Evolutionary conservation across 768 basidiomycete genomes (phyloP).

Genomic region (Punctularia strigosozonata): DNA sequence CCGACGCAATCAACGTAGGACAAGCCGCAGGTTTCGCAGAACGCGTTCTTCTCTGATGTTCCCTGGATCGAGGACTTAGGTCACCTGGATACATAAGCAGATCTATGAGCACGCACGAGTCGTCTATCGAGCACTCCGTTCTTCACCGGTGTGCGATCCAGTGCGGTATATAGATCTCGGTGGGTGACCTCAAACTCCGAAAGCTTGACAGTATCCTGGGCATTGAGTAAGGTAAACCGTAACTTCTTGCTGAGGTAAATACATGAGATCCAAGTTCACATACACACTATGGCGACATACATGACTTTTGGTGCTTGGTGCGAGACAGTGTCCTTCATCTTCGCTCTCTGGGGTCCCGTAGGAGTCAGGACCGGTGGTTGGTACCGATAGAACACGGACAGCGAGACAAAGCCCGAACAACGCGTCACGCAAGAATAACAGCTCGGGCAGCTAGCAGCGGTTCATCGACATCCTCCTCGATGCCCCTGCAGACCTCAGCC

Average conservation of each 20-base stretch:
- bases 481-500: too few species aligned
- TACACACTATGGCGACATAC: constrained; percentile 25
- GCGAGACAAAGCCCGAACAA: too few species aligned
- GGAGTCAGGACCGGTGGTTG: too few species aligned
- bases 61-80: constrained; percentile 39
- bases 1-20: constrained; percentile 92
- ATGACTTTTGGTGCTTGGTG: constrained; percentile 77
- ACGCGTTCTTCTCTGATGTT: constrained; percentile 84
- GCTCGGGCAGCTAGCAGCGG: too few species aligned
- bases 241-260: constrained; percentile 69
- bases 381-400: too few species aligned
- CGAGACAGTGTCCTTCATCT: constrained; percentile 75
- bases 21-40: constrained; percentile 92
- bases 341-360: too few species aligned
- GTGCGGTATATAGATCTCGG: constrained; percentile 80
- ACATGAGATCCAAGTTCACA: background rate
- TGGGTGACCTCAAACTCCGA: constrained; percentile 95
- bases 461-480: too few species aligned
- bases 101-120: constrained; percentile 40
- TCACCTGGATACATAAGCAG: background rate
- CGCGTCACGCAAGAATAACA: too few species aligned
- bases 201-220: constrained; percentile 91
- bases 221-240: constrained; percentile 89
- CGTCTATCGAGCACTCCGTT: constrained; percentile 90
- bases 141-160: constrained; percentile 74